These are phyloP conservation scores for Fraxinus sp. DNA, from an alignment of 305 asterid species.

Conservation along the genomic window DNA sequence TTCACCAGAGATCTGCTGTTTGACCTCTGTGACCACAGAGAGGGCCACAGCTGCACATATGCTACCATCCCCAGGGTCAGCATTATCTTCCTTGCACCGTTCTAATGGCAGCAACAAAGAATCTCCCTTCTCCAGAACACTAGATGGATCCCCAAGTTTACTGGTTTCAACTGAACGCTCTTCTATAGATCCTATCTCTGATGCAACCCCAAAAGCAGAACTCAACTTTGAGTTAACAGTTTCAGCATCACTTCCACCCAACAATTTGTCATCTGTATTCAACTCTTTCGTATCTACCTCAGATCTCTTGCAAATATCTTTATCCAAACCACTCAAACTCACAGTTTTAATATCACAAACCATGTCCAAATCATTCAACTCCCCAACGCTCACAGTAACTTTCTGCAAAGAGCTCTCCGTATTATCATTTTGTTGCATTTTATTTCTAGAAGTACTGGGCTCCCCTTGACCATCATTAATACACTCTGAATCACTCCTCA, in stretches of 20 bases:
- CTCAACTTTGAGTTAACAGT: slow-evolving; percentile 29
- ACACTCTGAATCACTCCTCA: slow-evolving; percentile 26
- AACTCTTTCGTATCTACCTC: slow-evolving; percentile 33
- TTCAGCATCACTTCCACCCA: slow-evolving; percentile 32
- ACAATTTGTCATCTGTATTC: slow-evolving; percentile 29
- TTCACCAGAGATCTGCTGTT: slow-evolving; percentile 35
- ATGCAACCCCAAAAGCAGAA: slow-evolving; percentile 30
- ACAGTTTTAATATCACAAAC: slow-evolving; percentile 30
- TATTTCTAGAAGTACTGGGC: slow-evolving; percentile 28
- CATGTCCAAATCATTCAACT: slow-evolving; percentile 38
- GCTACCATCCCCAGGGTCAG: slow-evolving; percentile 37
- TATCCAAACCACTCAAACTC: slow-evolving; percentile 31
- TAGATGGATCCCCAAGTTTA: slow-evolving; percentile 30
- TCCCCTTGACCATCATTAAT: slow-evolving; percentile 37
- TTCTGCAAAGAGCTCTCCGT: slow-evolving; percentile 38
- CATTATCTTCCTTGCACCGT: slow-evolving; percentile 36
- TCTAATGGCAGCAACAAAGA: slow-evolving; percentile 32
- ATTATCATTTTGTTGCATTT: slow-evolving; percentile 35
- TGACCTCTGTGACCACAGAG: slow-evolving; percentile 34
- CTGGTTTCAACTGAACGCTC: slow-evolving; percentile 42
- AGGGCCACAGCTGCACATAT: slow-evolving; percentile 21
- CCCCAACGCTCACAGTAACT: slow-evolving; percentile 31
- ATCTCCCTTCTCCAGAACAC: slow-evolving; percentile 28
- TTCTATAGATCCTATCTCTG: slow-evolving; percentile 36
- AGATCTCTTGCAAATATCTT: slow-evolving; percentile 26